Conservation (phyloP, 352 stramenopile species). For the Phytopythium delawarense region DNA sequence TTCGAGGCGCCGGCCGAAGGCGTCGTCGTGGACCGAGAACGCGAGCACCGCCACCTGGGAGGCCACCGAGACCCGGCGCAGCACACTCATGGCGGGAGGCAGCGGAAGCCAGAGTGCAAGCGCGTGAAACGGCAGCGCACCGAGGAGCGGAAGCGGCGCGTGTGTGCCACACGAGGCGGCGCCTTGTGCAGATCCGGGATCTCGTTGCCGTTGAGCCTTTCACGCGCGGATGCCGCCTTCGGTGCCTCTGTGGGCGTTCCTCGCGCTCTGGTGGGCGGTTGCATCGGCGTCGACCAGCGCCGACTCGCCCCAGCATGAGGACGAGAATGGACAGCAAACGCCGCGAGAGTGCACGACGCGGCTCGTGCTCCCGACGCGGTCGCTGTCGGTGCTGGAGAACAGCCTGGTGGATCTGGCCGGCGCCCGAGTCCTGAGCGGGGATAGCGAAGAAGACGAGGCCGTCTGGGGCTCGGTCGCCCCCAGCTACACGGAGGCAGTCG, state of each 20-base stretch:
- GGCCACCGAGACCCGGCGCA: slow-evolving; percentile 9
- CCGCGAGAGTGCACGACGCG: background rate
- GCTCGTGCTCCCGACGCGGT: background rate
- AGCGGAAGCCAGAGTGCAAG: no score
- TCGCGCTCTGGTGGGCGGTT: background rate
- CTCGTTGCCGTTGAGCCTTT: background rate
- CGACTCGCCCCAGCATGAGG: background rate
- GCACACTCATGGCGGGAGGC: background rate
- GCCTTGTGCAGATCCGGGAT: background rate
- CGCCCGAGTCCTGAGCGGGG: background rate
- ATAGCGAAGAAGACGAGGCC: background rate
- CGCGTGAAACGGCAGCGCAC: background rate
- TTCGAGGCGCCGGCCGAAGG: slow-evolving; percentile 8
- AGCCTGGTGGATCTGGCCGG: background rate
- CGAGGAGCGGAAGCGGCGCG: background rate
- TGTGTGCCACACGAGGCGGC: slow-evolving; percentile 6
- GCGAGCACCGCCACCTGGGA: slow-evolving; percentile 6
- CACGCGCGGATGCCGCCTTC: background rate
- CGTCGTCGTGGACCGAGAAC: slow-evolving; percentile 3
- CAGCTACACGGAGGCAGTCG: background rate
- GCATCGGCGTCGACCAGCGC: background rate
- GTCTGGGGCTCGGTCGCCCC: background rate
- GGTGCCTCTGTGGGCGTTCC: background rate
- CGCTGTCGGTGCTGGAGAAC: background rate
- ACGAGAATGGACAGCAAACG: background rate